Conservation (phyloP, 768 basidiomycete species). For the Termitomyces titanicus region DNA sequence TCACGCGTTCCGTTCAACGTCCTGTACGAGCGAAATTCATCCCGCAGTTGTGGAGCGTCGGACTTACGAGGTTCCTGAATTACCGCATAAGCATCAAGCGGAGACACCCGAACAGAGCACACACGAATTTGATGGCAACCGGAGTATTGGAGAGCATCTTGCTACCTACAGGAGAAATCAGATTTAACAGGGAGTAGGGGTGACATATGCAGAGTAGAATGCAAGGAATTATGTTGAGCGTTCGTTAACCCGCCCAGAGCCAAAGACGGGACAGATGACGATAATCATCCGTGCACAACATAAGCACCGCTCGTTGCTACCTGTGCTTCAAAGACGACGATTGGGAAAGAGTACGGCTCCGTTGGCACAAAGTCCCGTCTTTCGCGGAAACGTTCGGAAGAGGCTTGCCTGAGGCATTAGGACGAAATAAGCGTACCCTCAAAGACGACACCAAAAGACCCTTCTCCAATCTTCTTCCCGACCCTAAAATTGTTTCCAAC, state of each 20-base stretch:
- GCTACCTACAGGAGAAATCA: constrained; percentile 47
- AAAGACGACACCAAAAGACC: constrained; percentile 97
- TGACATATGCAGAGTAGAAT: neutral
- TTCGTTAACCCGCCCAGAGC: neutral
- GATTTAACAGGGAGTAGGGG: constrained; percentile 4
- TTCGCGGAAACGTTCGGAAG: constrained; percentile 1
- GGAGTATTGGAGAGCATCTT: constrained; percentile 84
- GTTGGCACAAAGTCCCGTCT: constrained; percentile 5
- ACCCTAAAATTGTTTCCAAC: constrained; percentile 83
- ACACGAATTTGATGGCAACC: constrained; percentile 96
- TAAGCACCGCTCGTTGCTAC: neutral
- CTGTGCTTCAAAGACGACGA: neutral
- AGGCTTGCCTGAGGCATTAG: neutral
- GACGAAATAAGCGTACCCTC: constrained; percentile 58
- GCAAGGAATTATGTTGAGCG: neutral
- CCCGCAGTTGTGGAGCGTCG: constrained; percentile 94
- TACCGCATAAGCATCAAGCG: constrained; percentile 7
- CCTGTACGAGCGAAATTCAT: constrained; percentile 97
- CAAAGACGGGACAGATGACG: neutral
- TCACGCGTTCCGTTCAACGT: constrained; percentile 86
- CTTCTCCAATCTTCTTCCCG: constrained; percentile 99
- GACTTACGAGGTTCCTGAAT: constrained; percentile 89
- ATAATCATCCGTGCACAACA: neutral
- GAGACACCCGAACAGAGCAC: constrained; percentile 25
- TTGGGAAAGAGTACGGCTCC: neutral